Percentiles rank a stretch among this genome's conserved stretches.
Conservation (phyloP, 176 grass and related monocot species). For the Avena insularis region DNA sequence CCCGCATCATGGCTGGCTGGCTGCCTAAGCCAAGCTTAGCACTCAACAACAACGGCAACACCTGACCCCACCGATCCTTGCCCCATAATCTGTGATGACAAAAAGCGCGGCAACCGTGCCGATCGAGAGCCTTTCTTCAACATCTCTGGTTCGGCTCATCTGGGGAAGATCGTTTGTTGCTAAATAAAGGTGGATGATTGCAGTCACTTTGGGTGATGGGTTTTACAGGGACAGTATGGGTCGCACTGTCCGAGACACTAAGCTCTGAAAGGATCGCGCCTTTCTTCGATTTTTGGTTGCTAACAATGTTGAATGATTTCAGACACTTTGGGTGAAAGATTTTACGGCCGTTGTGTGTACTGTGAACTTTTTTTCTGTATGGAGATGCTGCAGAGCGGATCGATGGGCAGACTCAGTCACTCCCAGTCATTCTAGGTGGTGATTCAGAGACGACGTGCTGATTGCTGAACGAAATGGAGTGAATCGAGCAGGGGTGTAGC, state of each 20-base stretch:
- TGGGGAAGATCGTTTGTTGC: neutral
- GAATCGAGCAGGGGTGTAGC: too few relatives aligned
- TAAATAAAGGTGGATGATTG: slow-evolving; percentile 43
- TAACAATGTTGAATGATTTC: too few relatives aligned
- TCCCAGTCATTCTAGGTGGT: neutral
- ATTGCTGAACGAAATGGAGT: neutral
- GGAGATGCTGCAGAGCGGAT: too few relatives aligned
- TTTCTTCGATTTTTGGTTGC: too few relatives aligned
- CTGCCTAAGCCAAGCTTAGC: neutral
- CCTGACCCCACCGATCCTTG: slow-evolving; percentile 14
- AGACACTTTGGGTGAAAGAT: too few relatives aligned
- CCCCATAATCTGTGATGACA: slow-evolving; percentile 3
- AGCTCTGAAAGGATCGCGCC: neutral
- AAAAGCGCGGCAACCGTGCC: slow-evolving; percentile 8
- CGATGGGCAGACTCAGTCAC: too few relatives aligned
- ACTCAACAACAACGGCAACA: slow-evolving; percentile 16
- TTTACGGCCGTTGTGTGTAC: neutral
- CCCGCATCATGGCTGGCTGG: neutral
- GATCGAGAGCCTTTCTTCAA: neutral
- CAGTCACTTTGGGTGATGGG: slow-evolving; percentile 28
- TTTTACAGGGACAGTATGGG: neutral
- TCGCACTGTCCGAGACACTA: neutral
- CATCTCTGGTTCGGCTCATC: slow-evolving; percentile 15
- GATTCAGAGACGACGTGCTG: neutral
- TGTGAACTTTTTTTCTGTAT: too few relatives aligned